Base-by-base conservation (phyloP, 768 basidiomycete genomes). In the Crepidotus variabilis region DNA sequence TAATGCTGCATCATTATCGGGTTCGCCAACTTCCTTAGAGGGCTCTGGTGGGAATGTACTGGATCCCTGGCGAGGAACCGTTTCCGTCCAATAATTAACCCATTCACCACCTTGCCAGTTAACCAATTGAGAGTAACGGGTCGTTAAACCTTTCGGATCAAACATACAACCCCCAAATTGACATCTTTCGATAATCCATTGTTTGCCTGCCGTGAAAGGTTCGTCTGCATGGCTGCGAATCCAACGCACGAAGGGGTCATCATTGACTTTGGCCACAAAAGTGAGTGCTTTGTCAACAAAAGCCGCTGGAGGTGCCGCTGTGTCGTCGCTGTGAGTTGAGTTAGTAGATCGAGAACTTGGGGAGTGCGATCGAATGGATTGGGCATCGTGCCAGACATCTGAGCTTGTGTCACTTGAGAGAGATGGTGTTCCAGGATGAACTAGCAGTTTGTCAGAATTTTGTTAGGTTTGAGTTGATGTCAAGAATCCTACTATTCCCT, bases 61-160 rank as follows among this genome's bases (percentile, higher is more conserved):
- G 3, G 39, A 4, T 16, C 39, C 39, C 13, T 11, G 39, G 18
- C 24, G 51, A 28, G 73, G 63, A 9, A 67, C 52, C 0, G 81
- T 82, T 51, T 75, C 71, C n/a, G 82, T 84, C 80, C 80, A 86
- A 60, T 82, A 85, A 64, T 84, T 84, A 10, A 81, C 67, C 84
- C 83, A 85, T 34, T 77, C 46, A 2, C 79, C 80, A n/a, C 76
- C 74, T 34, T 71, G 61, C 82, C 84, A 84, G 0, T 59, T 66
- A 6, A 79, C 76, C 16, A 86, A 68, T 11, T 59, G 66, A 10
- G 67, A 60, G 61, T 85, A 86, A n/a, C 84, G 77, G 5, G 71
- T 68, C 51, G 73, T 74, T 43, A 86, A 67, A 0, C 76, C 80
- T 6, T 61, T 62, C 0, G 81, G 80, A 59, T 85, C 83, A 62